A percentile compares a stretch with the other conserved stretches of the same genome.
These are phyloP conservation scores for Apiospora hydei DNA, from an alignment of 2,329 filamentous ascomycete genomes.

Conservation along the genomic window DNA sequence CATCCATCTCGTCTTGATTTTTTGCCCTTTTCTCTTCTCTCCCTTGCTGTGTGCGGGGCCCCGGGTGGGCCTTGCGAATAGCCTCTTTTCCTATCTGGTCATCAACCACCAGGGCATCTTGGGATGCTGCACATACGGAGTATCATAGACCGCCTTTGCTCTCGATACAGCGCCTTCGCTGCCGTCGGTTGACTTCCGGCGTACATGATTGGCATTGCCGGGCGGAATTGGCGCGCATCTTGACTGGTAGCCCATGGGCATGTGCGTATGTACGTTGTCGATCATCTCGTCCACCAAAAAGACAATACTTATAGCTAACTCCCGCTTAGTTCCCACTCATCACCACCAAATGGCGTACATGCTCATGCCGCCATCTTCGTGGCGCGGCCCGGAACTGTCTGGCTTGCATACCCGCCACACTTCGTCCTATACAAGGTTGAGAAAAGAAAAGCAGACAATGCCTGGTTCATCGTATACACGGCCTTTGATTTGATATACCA, in stretches of 20 bases:
- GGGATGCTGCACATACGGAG: background rate
- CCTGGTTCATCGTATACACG: background rate
- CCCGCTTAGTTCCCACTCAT: background rate
- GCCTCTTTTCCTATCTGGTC: background rate
- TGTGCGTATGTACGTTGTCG: background rate
- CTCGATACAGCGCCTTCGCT: background rate
- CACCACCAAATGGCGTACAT: slow-evolving; percentile 11
- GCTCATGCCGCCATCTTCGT: background rate
- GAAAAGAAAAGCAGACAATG: background rate
- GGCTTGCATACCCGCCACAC: background rate
- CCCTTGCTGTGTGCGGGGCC: background rate
- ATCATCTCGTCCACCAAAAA: background rate
- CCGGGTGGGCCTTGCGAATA: background rate
- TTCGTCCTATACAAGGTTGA: background rate
- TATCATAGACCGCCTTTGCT: background rate
- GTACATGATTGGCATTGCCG: background rate
- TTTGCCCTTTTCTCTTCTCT: background rate
- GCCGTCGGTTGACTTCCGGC: background rate
- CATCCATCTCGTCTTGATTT: background rate
- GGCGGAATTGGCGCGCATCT: background rate
- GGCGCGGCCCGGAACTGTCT: background rate
- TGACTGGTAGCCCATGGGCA: slow-evolving; percentile 1
- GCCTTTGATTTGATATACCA: slow-evolving; percentile 4
- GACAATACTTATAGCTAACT: background rate
- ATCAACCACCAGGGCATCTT: background rate